Evolutionary conservation across 2,329 filamentous ascomycete genomes (phyloP).

Genomic region (Dactylellina drechsleri): DNA sequence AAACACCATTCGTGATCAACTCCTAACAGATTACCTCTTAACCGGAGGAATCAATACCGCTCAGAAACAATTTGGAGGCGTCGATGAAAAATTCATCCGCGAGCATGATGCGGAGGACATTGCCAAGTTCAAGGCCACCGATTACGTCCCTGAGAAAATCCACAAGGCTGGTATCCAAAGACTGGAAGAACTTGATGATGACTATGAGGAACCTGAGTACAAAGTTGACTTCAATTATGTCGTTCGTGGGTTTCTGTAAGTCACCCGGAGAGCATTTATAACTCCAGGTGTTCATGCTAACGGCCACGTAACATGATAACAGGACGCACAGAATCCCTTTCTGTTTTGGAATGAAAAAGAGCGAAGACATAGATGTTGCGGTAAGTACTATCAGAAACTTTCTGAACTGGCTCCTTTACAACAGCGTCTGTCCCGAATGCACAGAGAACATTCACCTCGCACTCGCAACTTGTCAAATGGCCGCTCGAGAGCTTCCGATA

Average conservation of each 20-base stretch:
- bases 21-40: conserved; percentile 83
- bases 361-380: conserved; percentile 68
- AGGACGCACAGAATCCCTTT: conserved; percentile 67
- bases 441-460: conserved; percentile 73
- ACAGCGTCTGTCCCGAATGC: conserved; percentile 88
- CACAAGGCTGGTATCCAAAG: conserved; percentile 63
- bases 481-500: conserved; percentile 73
- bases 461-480: conserved; percentile 72
- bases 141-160: conserved; percentile 64
- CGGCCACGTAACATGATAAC: conserved; percentile 61
- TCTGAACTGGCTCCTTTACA: conserved; percentile 82
- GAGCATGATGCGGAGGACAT: conserved; percentile 73
- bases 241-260: conserved; percentile 78
- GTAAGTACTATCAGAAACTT: conserved; percentile 82
- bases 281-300: background rate
- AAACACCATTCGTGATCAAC: conserved; percentile 66
- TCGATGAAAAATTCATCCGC: conserved; percentile 71
- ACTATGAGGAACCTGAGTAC: conserved; percentile 70
- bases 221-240: conserved; percentile 81
- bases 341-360: conserved; percentile 68
- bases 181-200: conserved; percentile 62
- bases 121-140: conserved; percentile 72
- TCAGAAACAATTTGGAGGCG: conserved; percentile 72
- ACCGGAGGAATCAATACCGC: conserved; percentile 80
- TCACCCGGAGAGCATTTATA: background rate